Percentiles rank a stretch among this genome's conserved stretches.
phyloP scores from a whole-genome alignment of 2,329 filamentous ascomycete species.

The Phoma herbarum region DNA sequence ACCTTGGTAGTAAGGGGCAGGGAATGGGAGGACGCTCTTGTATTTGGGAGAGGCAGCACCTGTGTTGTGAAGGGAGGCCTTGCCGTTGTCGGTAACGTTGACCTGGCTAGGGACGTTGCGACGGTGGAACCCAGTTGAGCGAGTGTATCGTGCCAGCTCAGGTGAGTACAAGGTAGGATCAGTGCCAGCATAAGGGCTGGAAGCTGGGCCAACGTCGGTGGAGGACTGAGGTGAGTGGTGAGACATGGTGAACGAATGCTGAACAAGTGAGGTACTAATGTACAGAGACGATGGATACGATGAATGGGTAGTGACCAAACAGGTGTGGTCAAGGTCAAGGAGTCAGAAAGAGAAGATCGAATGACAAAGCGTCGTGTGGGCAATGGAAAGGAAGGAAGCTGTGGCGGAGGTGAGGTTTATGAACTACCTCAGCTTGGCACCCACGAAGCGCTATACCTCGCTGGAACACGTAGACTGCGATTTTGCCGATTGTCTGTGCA shows the following conservation, averaged over 20 bases:
- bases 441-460: slow-evolving; percentile 16
- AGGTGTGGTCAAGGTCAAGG: slow-evolving; percentile 30
- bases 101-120: slow-evolving; percentile 25
- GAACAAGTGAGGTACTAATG: slow-evolving; percentile 29
- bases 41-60: slow-evolving; percentile 18
- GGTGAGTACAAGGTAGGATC: slow-evolving; percentile 43
- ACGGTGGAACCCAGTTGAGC: slow-evolving; percentile 9
- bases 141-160: slow-evolving; percentile 31
- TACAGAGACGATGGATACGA: slow-evolving; percentile 34
- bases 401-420: slow-evolving; percentile 22
- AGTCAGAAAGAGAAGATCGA: slow-evolving; percentile 27
- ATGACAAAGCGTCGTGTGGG: slow-evolving; percentile 16
- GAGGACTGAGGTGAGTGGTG: slow-evolving; percentile 38
- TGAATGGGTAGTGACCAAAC: slow-evolving; percentile 23
- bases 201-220: slow-evolving; percentile 30
- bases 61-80: slow-evolving; percentile 17
- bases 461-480: slow-evolving; percentile 7
- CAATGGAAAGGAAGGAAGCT: slow-evolving; percentile 29
- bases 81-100: slow-evolving; percentile 22
- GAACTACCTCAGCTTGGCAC: slow-evolving; percentile 7
- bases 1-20: slow-evolving; percentile 24
- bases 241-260: slow-evolving; percentile 38
- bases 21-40: slow-evolving; percentile 26
- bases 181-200: slow-evolving; percentile 40
- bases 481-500: slow-evolving; percentile 20